Percentiles rank a stretch among this genome's conserved stretches.
phyloP scores from a whole-genome alignment of 2,329 filamentous ascomycete species.

The Cladosporium sp. region DNA sequence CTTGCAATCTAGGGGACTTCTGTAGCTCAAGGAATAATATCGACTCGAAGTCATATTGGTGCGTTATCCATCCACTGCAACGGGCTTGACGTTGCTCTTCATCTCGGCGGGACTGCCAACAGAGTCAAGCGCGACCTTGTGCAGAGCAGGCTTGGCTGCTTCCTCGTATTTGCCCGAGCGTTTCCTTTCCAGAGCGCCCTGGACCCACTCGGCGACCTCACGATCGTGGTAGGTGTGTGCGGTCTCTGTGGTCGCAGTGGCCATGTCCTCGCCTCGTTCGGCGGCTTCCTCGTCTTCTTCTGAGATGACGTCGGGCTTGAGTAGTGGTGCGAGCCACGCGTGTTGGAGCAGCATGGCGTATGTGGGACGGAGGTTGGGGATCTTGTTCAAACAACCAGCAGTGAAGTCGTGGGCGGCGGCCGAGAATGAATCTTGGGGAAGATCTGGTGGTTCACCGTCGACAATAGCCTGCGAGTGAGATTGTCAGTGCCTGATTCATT shows the following conservation, averaged over 20 bases:
- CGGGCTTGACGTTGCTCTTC: conserved; percentile 14
- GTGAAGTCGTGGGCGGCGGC: conserved; percentile 83
- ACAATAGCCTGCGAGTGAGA: conserved; percentile 75
- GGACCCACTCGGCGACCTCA: conserved; percentile 87
- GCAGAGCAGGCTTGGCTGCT: conserved; percentile 73
- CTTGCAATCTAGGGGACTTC: neutral
- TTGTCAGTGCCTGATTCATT: conserved; percentile 23
- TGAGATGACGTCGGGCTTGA: conserved; percentile 72
- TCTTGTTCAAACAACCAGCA: conserved; percentile 84
- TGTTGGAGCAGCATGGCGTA: conserved; percentile 89
- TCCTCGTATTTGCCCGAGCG: conserved; percentile 58
- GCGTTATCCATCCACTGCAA: conserved; percentile 12
- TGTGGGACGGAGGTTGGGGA: conserved; percentile 86
- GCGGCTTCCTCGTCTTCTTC: conserved; percentile 66
- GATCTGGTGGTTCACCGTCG: conserved; percentile 88
- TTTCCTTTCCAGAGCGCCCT: conserved; percentile 66
- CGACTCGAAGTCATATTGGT: neutral
- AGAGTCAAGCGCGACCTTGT: conserved; percentile 79
- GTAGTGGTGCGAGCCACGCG: conserved; percentile 76
- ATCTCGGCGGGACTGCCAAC: conserved; percentile 5
- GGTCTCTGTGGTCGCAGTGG: conserved; percentile 37
- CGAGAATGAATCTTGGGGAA: conserved; percentile 78
- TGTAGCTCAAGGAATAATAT: neutral
- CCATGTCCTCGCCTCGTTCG: conserved; percentile 31
- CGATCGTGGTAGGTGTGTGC: conserved; percentile 55